Evolutionary conservation across 169 alveolate species (phyloP).

Genomic region (Cryptosporidium tyzzeri): DNA sequence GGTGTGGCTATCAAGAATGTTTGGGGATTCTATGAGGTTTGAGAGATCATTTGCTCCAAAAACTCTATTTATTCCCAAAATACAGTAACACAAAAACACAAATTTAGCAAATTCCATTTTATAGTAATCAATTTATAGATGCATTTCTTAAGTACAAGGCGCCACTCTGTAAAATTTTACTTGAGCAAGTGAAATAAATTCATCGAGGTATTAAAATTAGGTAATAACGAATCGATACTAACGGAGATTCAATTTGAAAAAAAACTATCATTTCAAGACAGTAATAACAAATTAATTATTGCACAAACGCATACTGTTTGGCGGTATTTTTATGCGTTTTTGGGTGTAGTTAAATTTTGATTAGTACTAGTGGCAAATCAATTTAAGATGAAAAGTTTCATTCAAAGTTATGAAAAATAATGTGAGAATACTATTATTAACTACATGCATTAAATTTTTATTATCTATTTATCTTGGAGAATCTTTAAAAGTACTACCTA

Average conservation of each 20-base stretch:
- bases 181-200: not conserved
- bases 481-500: not conserved
- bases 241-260: too few species aligned
- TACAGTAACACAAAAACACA: not conserved
- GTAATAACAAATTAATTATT: not conserved
- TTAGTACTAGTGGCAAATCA: slow-evolving; percentile 36
- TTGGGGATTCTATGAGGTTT: not conserved
- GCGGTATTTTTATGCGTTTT: slow-evolving; percentile 68
- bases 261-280: not conserved
- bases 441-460: not conserved
- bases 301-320: slow-evolving; percentile 13
- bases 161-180: not conserved
- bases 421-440: not conserved
- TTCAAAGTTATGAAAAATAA: slow-evolving; percentile 20
- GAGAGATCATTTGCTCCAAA: not conserved
- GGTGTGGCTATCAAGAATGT: not conserved
- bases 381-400: not conserved
- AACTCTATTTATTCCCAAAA: not conserved
- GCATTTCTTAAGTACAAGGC: not conserved
- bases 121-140: slow-evolving; percentile 2
- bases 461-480: not conserved
- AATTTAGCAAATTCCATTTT: not conserved
- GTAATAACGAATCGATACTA: not conserved
- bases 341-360: slow-evolving; percentile 58
- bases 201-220: not conserved